Percentiles rank a stretch among this genome's conserved stretches.
phyloP scores from a whole-genome alignment of 352 stramenopile species.

The Globisporangium nunn region DNA sequence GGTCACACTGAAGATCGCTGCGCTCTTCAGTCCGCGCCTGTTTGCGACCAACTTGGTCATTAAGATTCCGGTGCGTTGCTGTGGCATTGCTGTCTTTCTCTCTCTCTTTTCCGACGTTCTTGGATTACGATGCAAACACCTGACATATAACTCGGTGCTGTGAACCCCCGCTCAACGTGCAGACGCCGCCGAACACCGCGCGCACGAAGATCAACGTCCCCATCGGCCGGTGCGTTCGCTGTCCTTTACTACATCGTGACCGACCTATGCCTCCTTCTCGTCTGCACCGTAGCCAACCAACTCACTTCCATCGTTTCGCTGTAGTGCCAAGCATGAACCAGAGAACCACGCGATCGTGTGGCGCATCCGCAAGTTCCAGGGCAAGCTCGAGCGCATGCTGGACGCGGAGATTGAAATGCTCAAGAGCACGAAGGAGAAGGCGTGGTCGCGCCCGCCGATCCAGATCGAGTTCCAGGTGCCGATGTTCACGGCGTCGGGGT shows the following conservation, averaged over 20 bases:
- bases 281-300: no score
- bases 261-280: no score
- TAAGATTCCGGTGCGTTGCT: constrained; percentile 76
- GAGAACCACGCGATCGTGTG: constrained; percentile 98
- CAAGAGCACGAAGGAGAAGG: constrained; percentile 94
- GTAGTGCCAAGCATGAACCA: constrained; percentile 94
- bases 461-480: constrained; percentile 97
- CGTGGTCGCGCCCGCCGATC: constrained; percentile 95
- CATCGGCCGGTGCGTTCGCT: constrained; percentile 61
- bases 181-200: constrained; percentile 94
- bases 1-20: constrained; percentile 79
- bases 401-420: constrained; percentile 96
- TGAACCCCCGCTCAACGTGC: no score
- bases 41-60: constrained; percentile 97
- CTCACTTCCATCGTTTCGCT: neutral
- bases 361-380: constrained; percentile 96
- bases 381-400: constrained; percentile 93
- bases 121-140: no score
- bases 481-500: constrained; percentile 97
- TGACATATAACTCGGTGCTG: no score
- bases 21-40: constrained; percentile 94
- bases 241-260: no score
- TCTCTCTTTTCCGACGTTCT: no score
- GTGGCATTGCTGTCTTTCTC: no score
- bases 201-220: constrained; percentile 93